Evolutionary conservation across 768 basidiomycete species (phyloP).

Genomic region (Kwoniella sp.): DNA sequence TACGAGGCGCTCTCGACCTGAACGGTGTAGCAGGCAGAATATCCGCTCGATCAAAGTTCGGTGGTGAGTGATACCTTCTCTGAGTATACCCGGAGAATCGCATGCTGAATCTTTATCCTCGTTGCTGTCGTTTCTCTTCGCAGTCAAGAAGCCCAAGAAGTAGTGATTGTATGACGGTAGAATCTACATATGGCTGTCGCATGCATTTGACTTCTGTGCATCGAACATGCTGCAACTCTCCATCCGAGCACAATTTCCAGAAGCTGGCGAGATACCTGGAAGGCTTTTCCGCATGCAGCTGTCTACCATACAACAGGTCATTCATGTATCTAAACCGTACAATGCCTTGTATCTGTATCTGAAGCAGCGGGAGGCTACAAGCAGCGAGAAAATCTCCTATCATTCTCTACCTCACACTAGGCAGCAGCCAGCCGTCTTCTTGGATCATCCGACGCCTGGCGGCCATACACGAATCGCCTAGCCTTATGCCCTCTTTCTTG

Average conservation of each 20-base stretch:
- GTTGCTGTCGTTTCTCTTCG: not conserved
- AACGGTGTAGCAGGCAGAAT: slow-evolving; percentile 83
- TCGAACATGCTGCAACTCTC: no score
- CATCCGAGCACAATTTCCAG: no score
- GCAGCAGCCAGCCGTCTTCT: slow-evolving; percentile 13
- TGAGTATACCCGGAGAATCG: not conserved
- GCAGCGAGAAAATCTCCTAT: no score
- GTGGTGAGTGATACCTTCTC: slow-evolving; percentile 63
- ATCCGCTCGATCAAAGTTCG: slow-evolving; percentile 86
- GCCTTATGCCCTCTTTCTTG: slow-evolving; percentile 37
- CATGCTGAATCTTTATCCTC: not conserved
- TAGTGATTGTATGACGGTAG: slow-evolving; percentile 13
- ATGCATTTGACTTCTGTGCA: not conserved
- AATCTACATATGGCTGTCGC: not conserved
- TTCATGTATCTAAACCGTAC: no score
- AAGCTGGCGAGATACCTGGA: no score
- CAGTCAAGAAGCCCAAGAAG: slow-evolving; percentile 82
- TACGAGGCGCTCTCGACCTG: slow-evolving; percentile 89
- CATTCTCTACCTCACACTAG: not conserved
- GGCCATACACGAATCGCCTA: slow-evolving; percentile 32
- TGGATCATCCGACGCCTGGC: not conserved
- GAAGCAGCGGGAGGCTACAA: no score
- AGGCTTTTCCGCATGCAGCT: no score
- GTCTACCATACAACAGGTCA: no score
- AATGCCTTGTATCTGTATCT: no score